phyloP scores from a whole-genome alignment of 139 green algal genomes.

The Marvania coccoides region DNA sequence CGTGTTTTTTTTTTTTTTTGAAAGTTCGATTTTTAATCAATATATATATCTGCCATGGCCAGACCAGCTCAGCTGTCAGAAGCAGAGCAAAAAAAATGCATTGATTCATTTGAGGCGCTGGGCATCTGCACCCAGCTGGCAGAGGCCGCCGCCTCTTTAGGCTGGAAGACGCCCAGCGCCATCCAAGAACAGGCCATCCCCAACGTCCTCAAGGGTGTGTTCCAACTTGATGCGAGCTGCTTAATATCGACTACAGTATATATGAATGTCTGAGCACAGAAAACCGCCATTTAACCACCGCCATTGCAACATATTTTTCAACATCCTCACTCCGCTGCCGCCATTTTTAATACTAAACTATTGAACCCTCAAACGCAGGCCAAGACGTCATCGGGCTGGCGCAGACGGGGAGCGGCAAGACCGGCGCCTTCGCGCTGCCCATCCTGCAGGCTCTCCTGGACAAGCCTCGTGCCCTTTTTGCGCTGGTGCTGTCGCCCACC shows the following conservation, averaged over 20 bases:
- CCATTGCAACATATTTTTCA: neutral
- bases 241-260: neutral
- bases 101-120: conserved; percentile 59
- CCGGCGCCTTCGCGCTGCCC: conserved; percentile 91
- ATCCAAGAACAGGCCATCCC: conserved; percentile 86
- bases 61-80: conserved; percentile 1
- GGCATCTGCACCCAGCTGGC: conserved; percentile 76
- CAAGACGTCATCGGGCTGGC: conserved; percentile 96
- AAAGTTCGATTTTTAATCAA: no score
- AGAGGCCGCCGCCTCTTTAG: conserved; percentile 66
- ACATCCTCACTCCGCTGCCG: neutral
- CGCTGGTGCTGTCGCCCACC: conserved; percentile 90
- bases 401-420: conserved; percentile 97
- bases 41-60: no score
- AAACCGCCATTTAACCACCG: neutral
- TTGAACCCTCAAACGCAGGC: conserved; percentile 39
- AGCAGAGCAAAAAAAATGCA: conserved; percentile 8
- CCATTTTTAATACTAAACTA: neutral
- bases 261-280: no score
- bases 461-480: conserved; percentile 83
- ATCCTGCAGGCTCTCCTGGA: conserved; percentile 91
- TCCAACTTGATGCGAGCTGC: neutral
- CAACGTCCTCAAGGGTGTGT: conserved; percentile 61
- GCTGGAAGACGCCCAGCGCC: conserved; percentile 73
- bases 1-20: no score